phyloP scores from a whole-genome alignment of 345 rosid species.

The Microcos paniculata region DNA sequence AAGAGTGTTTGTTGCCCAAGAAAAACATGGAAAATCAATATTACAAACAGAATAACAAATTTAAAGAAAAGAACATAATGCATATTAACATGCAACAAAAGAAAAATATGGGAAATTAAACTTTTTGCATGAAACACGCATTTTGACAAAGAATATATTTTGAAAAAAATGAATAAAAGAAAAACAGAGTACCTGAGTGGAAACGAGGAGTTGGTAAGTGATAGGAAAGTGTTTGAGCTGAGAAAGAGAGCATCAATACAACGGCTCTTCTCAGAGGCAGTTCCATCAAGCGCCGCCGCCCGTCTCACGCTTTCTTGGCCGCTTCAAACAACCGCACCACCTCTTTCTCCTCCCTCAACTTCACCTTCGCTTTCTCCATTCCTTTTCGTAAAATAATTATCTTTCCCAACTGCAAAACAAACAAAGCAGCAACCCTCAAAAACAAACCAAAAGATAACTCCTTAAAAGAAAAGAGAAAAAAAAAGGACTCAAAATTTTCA shows the following conservation, averaged over 20 bases:
- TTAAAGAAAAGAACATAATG: too few species aligned
- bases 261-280: constrained; percentile 17
- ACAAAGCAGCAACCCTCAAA: neutral
- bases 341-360: constrained; percentile 15
- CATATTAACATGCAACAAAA: neutral
- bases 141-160: too few species aligned
- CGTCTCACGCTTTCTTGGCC: constrained; percentile 10
- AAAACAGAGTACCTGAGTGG: constrained; percentile 12
- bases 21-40: neutral
- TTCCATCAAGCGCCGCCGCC: neutral
- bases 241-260: constrained; percentile 20
- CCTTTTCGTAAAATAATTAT: neutral
- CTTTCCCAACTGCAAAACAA: neutral
- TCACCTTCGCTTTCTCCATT: neutral
- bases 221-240: constrained; percentile 17
- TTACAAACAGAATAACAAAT: neutral
- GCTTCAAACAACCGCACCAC: constrained; percentile 8
- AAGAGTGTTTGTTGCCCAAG: neutral
- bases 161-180: neutral
- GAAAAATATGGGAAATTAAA: neutral
- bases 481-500: too few species aligned
- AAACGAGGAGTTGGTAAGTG: constrained; percentile 10
- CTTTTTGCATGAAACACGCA: neutral
- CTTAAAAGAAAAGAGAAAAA: too few species aligned
- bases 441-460: neutral